A percentile compares a stretch with the other conserved stretches of the same genome.
Conservation (phyloP, 371 early-diverging fungal genomes). For the Fennellomyces sp. region DNA sequence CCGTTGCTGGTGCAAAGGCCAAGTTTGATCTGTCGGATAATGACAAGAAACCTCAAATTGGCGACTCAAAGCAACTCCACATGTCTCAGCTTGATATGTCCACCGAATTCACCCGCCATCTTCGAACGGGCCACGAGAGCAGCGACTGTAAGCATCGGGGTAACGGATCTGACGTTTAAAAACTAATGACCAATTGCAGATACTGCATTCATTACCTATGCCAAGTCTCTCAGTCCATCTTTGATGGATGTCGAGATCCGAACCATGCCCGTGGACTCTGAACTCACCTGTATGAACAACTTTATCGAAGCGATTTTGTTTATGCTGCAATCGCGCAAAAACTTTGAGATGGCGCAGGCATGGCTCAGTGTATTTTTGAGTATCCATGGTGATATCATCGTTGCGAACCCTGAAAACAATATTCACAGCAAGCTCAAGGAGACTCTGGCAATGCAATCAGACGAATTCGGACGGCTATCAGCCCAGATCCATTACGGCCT, state of each 20-base stretch:
- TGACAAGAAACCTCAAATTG: constrained; percentile 19
- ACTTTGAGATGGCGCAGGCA: constrained; percentile 88
- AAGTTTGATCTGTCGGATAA: constrained; percentile 61
- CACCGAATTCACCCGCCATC: constrained; percentile 59
- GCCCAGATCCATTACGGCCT: constrained; percentile 79
- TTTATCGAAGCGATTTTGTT: constrained; percentile 68
- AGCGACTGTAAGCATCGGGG: constrained; percentile 50
- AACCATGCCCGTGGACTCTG: constrained; percentile 67
- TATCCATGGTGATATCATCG: constrained; percentile 79
- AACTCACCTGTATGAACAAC: constrained; percentile 54
- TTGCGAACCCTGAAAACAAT: constrained; percentile 56
- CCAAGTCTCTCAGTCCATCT: constrained; percentile 79
- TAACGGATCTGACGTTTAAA: not conserved
- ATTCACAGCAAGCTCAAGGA: constrained; percentile 52
- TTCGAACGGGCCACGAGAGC: constrained; percentile 55
- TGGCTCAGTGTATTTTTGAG: constrained; percentile 77
- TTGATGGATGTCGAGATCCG: constrained; percentile 87
- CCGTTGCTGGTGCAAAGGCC: constrained; percentile 71
- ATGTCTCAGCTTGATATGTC: constrained; percentile 53
- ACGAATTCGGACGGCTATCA: constrained; percentile 69
- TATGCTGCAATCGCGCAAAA: constrained; percentile 63
- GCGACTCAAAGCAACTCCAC: constrained; percentile 37
- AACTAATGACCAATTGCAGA: constrained; percentile 10
- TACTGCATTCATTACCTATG: constrained; percentile 59
- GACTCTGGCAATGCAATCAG: constrained; percentile 47